Evolutionary conservation across 192 early-diverging fungal genomes (phyloP).

Genomic region (Kickxella alabastrina): DNA sequence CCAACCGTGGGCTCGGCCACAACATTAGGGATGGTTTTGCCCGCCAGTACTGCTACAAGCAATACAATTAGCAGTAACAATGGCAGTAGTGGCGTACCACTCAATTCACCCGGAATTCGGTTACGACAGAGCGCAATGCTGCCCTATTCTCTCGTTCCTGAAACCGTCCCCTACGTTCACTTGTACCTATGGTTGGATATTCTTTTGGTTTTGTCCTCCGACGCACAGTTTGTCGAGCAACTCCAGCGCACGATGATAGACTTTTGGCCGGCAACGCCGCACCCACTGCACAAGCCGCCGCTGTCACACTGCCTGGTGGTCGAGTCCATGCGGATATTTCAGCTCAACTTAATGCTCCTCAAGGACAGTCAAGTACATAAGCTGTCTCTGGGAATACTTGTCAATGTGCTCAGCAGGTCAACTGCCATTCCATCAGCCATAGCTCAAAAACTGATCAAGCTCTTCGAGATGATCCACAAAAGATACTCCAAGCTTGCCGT

Average conservation of each 20-base stretch:
- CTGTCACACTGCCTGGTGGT: constrained; percentile 31
- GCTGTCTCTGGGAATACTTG: constrained; percentile 32
- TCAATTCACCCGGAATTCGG: background rate
- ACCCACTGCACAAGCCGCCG: constrained; percentile 34
- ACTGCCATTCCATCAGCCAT: constrained; percentile 19
- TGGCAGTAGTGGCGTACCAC: background rate
- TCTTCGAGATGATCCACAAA: constrained; percentile 42
- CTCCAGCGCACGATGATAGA: constrained; percentile 35
- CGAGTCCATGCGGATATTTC: constrained; percentile 38
- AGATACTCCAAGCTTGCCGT: constrained; percentile 23
- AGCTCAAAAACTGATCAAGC: constrained; percentile 40
- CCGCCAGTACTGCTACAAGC: background rate
- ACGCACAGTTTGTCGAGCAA: constrained; percentile 41
- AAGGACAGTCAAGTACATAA: constrained; percentile 43
- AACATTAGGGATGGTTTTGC: background rate
- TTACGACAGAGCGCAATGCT: constrained; percentile 20
- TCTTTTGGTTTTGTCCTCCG: constrained; percentile 19
- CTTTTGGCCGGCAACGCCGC: constrained; percentile 34
- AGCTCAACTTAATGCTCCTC: constrained; percentile 42
- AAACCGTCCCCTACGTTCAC: constrained; percentile 36
- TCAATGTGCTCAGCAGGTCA: constrained; percentile 28
- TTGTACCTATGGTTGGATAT: constrained; percentile 39
- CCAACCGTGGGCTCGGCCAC: background rate
- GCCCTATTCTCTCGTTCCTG: constrained; percentile 15
- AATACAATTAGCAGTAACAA: constrained; percentile 2